Evolutionary conservation across 257 asterid genomes (phyloP), one percentile per base, ranked within the genome.

Genomic region (Ilex aquifolium): DNA sequence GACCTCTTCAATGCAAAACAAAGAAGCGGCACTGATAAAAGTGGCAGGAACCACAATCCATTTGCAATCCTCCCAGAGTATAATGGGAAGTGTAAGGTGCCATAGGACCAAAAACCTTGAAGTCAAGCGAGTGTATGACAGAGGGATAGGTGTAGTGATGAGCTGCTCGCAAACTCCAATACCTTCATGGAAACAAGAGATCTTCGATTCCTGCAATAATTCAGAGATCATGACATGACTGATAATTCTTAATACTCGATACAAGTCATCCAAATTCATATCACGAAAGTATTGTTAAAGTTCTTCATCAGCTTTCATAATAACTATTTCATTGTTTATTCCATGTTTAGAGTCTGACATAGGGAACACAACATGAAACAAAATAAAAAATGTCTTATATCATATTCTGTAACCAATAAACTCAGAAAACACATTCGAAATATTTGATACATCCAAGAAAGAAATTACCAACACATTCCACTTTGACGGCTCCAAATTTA

Each of bases 1-100:
- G 21, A 70, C 98, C 97, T 92, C 99, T 78, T 92, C 99, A 2
- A 92, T 92, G 81, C 99, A 89, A 70, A 92, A 92, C 11, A 92
- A 74, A 21, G 96, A 87, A 60, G 99, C 97, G 15, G 99, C 96
- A 65, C 99, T 92, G 64, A 92, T 77, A 60, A 92, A 87, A 48
- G 99, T 92, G 31, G 99, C 99, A 39, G 99, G 99, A 31, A 92
- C 96, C 52, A 87, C 99, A 55, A 89, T 89, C 99, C 99, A 92
- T 67, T 87, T 86, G 65, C 99, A 92, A 32, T 89, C 99, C 51
- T 92, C 97, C 99, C 99, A 92, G 29, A 92, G 95, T 63, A 92
- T 87, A 65, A 92, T 62, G 2, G 99, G 99, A 64, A 92, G 99
- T 48, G 97, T 87, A 1, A 89, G 83, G 80, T 92, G 99, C 99